These are phyloP conservation scores for Alternaria panax DNA, from an alignment of 2,329 filamentous ascomycete species.

Conservation along the genomic window DNA sequence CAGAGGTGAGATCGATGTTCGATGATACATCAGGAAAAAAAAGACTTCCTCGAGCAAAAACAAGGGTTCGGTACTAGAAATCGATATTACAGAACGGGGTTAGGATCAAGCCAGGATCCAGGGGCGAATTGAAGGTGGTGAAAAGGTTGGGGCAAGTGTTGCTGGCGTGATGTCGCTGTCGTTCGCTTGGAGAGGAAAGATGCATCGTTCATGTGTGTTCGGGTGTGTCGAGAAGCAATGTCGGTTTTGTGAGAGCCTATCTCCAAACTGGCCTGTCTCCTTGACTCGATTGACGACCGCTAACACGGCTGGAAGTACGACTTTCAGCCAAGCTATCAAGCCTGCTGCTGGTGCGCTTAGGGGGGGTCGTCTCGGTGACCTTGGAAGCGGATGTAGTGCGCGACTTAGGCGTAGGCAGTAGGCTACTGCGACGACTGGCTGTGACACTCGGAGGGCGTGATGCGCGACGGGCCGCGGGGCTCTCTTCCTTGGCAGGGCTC, in stretches of 20 bases:
- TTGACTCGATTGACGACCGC: constrained; percentile 33
- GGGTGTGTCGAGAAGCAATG: constrained; percentile 10
- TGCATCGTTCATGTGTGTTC: background rate
- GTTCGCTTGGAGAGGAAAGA: background rate
- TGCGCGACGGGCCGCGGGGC: constrained; percentile 37
- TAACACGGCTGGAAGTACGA: constrained; percentile 31
- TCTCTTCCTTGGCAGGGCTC: constrained; percentile 34
- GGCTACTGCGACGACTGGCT: constrained; percentile 40
- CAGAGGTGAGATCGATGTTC: constrained; percentile 16
- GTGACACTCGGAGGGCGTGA: constrained; percentile 40
- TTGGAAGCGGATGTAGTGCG: constrained; percentile 34
- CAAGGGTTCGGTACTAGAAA: constrained; percentile 18
- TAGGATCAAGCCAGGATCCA: constrained; percentile 28
- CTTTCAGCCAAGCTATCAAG: constrained; percentile 35
- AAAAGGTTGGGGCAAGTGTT: background rate
- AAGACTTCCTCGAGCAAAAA: background rate
- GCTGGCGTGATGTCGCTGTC: constrained; percentile 6
- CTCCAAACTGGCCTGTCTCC: constrained; percentile 36
- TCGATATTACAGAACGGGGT: constrained; percentile 17
- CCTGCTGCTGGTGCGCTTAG: constrained; percentile 31
- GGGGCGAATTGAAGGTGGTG: constrained; percentile 17
- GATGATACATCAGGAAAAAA: constrained; percentile 10
- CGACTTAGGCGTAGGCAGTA: constrained; percentile 40
- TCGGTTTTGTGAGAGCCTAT: constrained; percentile 27
- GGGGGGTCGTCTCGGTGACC: constrained; percentile 15